These are phyloP conservation scores for Inga laurina DNA, from an alignment of 306 rosid species.

Conservation along the genomic window DNA sequence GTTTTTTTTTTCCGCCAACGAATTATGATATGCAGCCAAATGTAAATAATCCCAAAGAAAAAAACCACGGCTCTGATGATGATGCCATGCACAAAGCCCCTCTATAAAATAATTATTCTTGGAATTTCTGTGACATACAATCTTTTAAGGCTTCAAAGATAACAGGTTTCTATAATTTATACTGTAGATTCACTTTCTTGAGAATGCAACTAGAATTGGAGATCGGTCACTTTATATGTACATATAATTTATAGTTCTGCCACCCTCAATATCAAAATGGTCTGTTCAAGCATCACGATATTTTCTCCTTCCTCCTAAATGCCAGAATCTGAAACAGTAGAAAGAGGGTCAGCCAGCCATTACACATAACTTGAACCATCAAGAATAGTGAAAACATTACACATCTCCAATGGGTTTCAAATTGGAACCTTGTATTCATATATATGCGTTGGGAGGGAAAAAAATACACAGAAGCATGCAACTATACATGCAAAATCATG, in stretches of 20 bases:
- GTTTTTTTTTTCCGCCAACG: too few species aligned
- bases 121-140: background rate
- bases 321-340: constrained; percentile 75
- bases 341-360: constrained; percentile 8
- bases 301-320: constrained; percentile 62
- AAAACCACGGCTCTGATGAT: background rate
- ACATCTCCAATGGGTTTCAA: background rate
- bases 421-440: background rate
- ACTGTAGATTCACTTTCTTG: background rate
- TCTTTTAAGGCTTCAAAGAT: background rate
- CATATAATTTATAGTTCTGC: background rate
- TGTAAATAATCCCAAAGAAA: background rate
- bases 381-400: background rate
- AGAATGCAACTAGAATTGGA: constrained; percentile 1
- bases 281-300: background rate
- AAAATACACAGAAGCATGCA: background rate
- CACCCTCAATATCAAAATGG: constrained; percentile 19
- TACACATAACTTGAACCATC: background rate
- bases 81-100: background rate
- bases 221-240: background rate
- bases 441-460: background rate
- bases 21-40: background rate
- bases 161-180: background rate
- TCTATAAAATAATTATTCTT: background rate
- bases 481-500: background rate